Evolutionary conservation across 2,329 filamentous ascomycete species (phyloP).

Genomic region (Monilinia laxa): DNA sequence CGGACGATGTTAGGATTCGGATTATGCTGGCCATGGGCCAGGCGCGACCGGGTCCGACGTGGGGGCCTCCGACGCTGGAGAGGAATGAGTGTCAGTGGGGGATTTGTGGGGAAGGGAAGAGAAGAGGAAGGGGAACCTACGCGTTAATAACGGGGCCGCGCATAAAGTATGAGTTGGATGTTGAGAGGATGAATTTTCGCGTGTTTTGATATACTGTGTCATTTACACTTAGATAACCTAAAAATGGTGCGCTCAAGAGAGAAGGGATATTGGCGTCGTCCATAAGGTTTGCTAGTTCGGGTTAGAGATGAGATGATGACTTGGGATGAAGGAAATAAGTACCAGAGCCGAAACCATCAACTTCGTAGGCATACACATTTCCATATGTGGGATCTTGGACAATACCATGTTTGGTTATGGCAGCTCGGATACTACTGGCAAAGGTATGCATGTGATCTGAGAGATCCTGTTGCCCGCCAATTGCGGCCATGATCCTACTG

Average conservation of each 20-base stretch:
- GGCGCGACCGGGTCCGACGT: neutral
- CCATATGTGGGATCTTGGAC: conserved; percentile 61
- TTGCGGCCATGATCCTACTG: conserved; percentile 51
- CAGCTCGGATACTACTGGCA: conserved; percentile 62
- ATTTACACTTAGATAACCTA: conserved; percentile 57
- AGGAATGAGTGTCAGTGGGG: conserved; percentile 26
- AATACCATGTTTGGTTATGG: conserved; percentile 70
- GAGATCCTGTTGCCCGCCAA: conserved; percentile 52
- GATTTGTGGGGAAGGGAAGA: neutral
- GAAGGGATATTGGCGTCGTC: conserved; percentile 72
- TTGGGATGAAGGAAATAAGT: conserved; percentile 17
- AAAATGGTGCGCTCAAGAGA: conserved; percentile 62
- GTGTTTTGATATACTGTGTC: conserved; percentile 76
- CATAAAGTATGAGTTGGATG: conserved; percentile 76
- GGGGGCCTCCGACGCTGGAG: conserved; percentile 36
- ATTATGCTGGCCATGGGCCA: neutral
- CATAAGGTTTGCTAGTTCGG: conserved; percentile 55
- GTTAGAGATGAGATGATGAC: conserved; percentile 26
- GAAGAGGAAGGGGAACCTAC: conserved; percentile 43
- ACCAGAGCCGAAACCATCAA: conserved; percentile 66
- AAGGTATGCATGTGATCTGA: conserved; percentile 57
- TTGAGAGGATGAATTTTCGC: conserved; percentile 71
- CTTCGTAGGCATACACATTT: conserved; percentile 74
- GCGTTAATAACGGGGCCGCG: conserved; percentile 52
- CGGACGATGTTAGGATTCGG: conserved; percentile 26